A percentile compares a stretch with the other conserved stretches of the same genome.
Conservation (phyloP, 352 stramenopile genomes). For the Globisporangium paddicum region DNA sequence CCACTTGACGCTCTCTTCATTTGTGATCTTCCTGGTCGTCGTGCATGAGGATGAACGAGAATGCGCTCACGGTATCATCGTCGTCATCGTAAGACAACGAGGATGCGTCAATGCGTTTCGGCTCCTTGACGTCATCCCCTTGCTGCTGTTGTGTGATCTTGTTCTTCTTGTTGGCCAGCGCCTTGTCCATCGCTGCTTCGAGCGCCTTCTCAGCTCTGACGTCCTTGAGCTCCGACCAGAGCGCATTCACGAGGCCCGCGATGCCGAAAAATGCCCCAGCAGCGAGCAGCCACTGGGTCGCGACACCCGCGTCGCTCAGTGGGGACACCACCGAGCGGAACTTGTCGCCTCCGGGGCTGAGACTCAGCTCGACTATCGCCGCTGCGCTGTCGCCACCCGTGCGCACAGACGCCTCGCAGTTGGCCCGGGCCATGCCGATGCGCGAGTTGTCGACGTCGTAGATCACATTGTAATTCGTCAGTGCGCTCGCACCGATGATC, state of each 20-base stretch:
- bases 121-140: neutral
- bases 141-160: neutral
- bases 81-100: constrained; percentile 5
- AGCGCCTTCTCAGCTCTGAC: neutral
- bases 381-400: constrained; percentile 2
- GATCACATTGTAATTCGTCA: constrained; percentile 71
- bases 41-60: constrained; percentile 51
- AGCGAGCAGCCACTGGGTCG: constrained; percentile 36
- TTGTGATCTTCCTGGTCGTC: constrained; percentile 22
- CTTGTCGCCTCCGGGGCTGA: constrained; percentile 53
- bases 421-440: constrained; percentile 52
- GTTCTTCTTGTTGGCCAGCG: neutral
- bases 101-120: neutral
- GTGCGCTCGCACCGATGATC: constrained; percentile 64
- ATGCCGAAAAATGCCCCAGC: constrained; percentile 36
- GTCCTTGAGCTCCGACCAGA: constrained; percentile 37
- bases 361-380: constrained; percentile 38
- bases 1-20: neutral
- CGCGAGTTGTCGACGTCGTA: constrained; percentile 74
- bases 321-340: constrained; percentile 25
- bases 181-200: neutral
- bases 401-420: constrained; percentile 29
- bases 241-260: constrained; percentile 40
- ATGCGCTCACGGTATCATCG: constrained; percentile 14
- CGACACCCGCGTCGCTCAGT: constrained; percentile 29